Percentiles rank a stretch among this genome's conserved stretches.
Conservation (phyloP, 176 grass and related monocot species). For the Phragmites australis region DNA sequence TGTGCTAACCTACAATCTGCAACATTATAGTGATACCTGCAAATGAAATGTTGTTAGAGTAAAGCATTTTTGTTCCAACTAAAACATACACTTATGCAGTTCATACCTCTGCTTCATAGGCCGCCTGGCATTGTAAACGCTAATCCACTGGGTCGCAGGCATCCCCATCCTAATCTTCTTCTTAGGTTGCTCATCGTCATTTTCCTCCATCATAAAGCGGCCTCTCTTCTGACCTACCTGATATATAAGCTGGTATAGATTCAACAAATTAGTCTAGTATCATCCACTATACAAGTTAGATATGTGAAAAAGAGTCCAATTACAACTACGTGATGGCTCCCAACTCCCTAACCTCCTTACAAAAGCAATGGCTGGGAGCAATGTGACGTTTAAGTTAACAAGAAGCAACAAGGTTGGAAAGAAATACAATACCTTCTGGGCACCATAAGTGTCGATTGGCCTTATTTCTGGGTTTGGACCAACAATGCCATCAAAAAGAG, state of each 20-base stretch:
- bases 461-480: slow-evolving; percentile 89
- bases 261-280: slow-evolving; percentile 25
- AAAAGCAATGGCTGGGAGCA: not conserved
- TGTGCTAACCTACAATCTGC: slow-evolving; percentile 73
- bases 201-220: slow-evolving; percentile 75
- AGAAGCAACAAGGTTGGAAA: slow-evolving; percentile 31
- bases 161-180: slow-evolving; percentile 95
- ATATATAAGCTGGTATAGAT: slow-evolving; percentile 65
- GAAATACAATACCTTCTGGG: slow-evolving; percentile 72
- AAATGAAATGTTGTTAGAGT: slow-evolving; percentile 27
- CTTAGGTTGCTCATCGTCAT: slow-evolving; percentile 89
- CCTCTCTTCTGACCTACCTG: slow-evolving; percentile 97
- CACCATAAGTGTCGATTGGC: slow-evolving; percentile 95
- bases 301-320: not conserved
- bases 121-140: slow-evolving; percentile 84
- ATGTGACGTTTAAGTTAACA: slow-evolving; percentile 8
- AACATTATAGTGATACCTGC: slow-evolving; percentile 98
- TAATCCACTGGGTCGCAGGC: slow-evolving; percentile 92
- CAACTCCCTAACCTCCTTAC: not conserved
- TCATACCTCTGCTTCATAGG: slow-evolving; percentile 93
- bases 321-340: not conserved
- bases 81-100: slow-evolving; percentile 13
- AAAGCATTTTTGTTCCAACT: slow-evolving; percentile 25
- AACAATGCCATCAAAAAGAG: slow-evolving; percentile 95
- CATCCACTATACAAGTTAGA: not conserved